Evolutionary conservation across 495 filamentous ascomycete genomes (phyloP).

Genomic region (Cetradonia linearis): DNA sequence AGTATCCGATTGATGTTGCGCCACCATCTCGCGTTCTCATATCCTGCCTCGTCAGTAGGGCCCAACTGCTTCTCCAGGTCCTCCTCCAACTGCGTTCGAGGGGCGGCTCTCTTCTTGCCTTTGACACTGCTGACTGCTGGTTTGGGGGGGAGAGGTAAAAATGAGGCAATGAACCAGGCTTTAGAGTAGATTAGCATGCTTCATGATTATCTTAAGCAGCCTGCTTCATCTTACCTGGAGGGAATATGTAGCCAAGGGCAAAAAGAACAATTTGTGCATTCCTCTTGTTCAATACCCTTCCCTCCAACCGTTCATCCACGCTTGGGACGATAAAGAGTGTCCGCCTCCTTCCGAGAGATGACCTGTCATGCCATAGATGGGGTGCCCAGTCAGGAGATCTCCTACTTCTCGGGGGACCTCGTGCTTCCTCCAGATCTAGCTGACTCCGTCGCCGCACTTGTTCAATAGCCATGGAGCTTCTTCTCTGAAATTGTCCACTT

Average conservation of each 20-base stretch:
- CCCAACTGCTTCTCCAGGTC: conserved; percentile 38
- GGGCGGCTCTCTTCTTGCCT: conserved; percentile 24
- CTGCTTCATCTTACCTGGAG: conserved; percentile 50
- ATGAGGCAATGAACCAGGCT: conserved; percentile 80
- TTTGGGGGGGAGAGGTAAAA: conserved; percentile 64
- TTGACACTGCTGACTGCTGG: conserved; percentile 34
- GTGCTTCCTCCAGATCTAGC: conserved; percentile 15
- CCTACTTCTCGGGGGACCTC: conserved; percentile 13
- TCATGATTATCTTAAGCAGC: conserved; percentile 8
- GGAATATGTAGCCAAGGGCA: conserved; percentile 75
- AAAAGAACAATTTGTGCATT: conserved; percentile 85
- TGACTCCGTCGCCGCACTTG: conserved; percentile 18
- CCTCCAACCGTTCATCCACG: conserved; percentile 51
- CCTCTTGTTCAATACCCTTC: conserved; percentile 50
- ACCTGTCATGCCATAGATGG: conserved; percentile 56
- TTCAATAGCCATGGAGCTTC: conserved; percentile 17
- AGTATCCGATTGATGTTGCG: conserved; percentile 80
- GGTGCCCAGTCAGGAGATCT: conserved; percentile 50
- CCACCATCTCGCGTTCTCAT: conserved; percentile 88
- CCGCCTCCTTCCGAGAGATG: conserved; percentile 37
- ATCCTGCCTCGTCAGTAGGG: conserved; percentile 49
- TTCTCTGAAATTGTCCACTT: conserved; percentile 19
- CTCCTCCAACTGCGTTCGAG: conserved; percentile 29
- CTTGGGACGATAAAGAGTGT: conserved; percentile 62
- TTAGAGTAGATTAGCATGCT: conserved; percentile 4